Evolutionary conservation across 2,329 filamentous ascomycete species (phyloP).

Genomic region (Ceratocystis smalleyi): DNA sequence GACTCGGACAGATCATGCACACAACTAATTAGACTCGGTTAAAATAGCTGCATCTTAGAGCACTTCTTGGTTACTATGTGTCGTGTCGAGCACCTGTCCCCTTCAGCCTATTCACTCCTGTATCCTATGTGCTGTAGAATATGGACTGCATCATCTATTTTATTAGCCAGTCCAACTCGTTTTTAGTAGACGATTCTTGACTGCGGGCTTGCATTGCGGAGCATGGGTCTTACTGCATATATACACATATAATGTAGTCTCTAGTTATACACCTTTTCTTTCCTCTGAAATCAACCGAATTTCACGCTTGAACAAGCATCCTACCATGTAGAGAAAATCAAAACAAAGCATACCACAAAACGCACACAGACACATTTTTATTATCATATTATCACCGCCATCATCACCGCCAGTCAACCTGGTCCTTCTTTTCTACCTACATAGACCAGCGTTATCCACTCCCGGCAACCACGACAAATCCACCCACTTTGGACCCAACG

Average conservation of each 20-base stretch:
- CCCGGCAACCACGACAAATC: conserved; percentile 16
- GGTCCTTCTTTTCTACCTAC: neutral
- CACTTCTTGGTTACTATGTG: neutral
- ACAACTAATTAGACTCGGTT: neutral
- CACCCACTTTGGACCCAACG: conserved; percentile 13
- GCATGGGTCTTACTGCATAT: too few relatives aligned
- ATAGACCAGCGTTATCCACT: conserved; percentile 12
- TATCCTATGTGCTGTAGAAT: too few relatives aligned
- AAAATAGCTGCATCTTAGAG: neutral
- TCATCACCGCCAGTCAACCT: neutral
- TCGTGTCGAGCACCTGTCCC: neutral
- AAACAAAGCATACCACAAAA: neutral
- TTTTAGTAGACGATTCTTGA: too few relatives aligned
- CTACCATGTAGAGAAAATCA: neutral
- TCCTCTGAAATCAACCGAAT: neutral
- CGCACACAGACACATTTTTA: neutral
- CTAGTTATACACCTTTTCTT: neutral
- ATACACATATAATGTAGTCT: neutral
- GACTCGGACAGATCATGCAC: neutral
- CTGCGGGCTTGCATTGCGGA: too few relatives aligned
- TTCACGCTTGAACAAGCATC: neutral
- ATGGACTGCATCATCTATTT: too few relatives aligned
- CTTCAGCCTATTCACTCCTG: neutral
- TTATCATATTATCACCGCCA: conserved; percentile 8
- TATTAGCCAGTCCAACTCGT: too few relatives aligned